Percentiles rank a stretch among this genome's conserved stretches.
phyloP scores from a whole-genome alignment of 139 green algal genomes.

The Pleodorina starrii region DNA sequence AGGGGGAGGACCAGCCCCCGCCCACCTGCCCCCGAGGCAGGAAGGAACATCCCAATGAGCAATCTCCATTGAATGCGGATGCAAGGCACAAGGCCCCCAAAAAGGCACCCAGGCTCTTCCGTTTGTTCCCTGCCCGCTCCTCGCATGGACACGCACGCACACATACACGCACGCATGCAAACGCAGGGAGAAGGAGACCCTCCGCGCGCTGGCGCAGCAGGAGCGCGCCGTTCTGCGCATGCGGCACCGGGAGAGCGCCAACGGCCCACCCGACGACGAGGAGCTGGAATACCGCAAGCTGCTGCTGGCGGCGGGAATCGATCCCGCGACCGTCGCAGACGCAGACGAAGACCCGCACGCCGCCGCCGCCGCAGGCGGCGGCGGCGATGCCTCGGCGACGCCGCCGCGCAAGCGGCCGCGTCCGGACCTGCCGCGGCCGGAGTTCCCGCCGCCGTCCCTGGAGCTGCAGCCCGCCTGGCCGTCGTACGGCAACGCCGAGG shows the following conservation, averaged over 20 bases:
- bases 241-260: conserved; percentile 40
- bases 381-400: background rate
- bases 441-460: conserved; percentile 80
- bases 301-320: conserved; percentile 52
- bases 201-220: conserved; percentile 70
- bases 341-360: conserved; percentile 38
- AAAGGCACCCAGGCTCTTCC: no score
- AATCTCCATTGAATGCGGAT: no score
- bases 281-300: conserved; percentile 85
- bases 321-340: conserved; percentile 38
- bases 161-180: no score
- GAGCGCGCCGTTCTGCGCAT: conserved; percentile 61
- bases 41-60: no score
- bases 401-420: conserved; percentile 44
- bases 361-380: background rate
- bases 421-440: conserved; percentile 63
- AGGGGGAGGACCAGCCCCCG: no score
- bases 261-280: conserved; percentile 79
- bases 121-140: no score
- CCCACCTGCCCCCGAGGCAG: no score
- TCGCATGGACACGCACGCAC: no score
- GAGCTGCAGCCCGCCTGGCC: conserved; percentile 70
- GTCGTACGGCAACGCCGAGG: background rate
- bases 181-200: conserved; percentile 82
- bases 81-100: no score